Evolutionary conservation across 768 basidiomycete species (phyloP).

Genomic region (Lactarius indigo): DNA sequence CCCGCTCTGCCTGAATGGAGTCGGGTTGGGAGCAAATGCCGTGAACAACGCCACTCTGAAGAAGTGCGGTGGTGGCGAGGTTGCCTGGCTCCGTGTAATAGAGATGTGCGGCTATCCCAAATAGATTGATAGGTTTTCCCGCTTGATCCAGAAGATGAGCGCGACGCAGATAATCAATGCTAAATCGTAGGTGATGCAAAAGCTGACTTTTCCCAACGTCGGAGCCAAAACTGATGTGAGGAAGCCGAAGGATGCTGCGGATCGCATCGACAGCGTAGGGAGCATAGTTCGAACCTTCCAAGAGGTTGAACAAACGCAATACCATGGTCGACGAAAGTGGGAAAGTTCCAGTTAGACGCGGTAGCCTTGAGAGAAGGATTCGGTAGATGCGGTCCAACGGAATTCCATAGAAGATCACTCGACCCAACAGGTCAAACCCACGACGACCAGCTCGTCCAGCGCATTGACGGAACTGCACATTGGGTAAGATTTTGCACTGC

Average conservation of each 20-base stretch:
- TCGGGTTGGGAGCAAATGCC: conserved; percentile 45
- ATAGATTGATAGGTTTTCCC: conserved; percentile 58
- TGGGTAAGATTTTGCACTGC: conserved; percentile 14
- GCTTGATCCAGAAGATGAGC: conserved; percentile 47
- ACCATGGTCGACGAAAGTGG: conserved; percentile 64
- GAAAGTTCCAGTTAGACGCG: conserved; percentile 59
- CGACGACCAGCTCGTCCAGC: conserved; percentile 71
- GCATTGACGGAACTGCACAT: conserved; percentile 62
- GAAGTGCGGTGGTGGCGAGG: conserved; percentile 56
- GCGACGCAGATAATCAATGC: conserved; percentile 66
- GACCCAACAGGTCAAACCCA: conserved; percentile 65
- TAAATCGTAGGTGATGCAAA: conserved; percentile 64
- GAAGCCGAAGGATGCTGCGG: conserved; percentile 50
- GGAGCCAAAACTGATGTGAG: conserved; percentile 56
- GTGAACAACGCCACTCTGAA: conserved; percentile 58
- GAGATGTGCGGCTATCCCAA: conserved; percentile 50
- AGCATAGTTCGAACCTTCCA: conserved; percentile 56
- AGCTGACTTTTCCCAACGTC: conserved; percentile 53
- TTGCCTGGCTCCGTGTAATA: conserved; percentile 71
- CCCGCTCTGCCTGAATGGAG: conserved; percentile 41
- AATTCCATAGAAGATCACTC: conserved; percentile 70
- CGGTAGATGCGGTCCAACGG: conserved; percentile 61
- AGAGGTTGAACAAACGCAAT: conserved; percentile 60
- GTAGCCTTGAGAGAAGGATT: conserved; percentile 59
- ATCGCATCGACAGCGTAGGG: conserved; percentile 48